phyloP scores from a whole-genome alignment of 345 rosid species.

The Dimocarpus longan region DNA sequence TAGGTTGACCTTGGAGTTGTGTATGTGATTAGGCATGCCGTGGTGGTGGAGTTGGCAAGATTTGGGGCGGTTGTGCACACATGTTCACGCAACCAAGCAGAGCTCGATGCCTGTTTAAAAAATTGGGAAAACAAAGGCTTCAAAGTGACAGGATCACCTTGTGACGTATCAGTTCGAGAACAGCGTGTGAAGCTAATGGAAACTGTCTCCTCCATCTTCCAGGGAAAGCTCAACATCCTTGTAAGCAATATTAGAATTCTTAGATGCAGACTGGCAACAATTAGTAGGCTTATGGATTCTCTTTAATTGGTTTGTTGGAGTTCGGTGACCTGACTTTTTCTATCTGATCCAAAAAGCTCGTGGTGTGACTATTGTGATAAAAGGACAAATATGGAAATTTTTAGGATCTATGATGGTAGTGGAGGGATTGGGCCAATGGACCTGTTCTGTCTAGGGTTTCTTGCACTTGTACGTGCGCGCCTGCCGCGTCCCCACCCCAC shows the following conservation, averaged over 20 bases:
- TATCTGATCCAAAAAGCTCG: too few species aligned
- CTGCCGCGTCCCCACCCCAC: too few species aligned
- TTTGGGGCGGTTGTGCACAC: conserved; percentile 1
- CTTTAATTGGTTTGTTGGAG: not conserved
- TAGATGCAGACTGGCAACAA: too few species aligned
- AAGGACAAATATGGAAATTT: too few species aligned
- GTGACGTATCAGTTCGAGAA: conserved; percentile 5
- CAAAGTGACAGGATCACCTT: conserved; percentile 23
- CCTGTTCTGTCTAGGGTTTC: too few species aligned
- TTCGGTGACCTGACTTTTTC: too few species aligned
- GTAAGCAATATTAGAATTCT: conserved; percentile 9
- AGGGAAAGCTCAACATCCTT: conserved; percentile 33
- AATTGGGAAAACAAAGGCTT: conserved; percentile 32
- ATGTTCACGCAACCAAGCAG: conserved; percentile 8
- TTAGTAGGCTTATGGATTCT: too few species aligned
- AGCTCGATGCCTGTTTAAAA: not conserved
- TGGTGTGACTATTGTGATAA: too few species aligned
- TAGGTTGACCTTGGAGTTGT: not conserved
- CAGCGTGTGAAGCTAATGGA: conserved; percentile 29
- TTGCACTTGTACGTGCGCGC: too few species aligned
- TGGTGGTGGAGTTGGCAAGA: conserved; percentile 17
- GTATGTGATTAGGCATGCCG: not conserved
- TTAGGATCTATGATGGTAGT: too few species aligned
- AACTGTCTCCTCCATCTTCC: conserved; percentile 19
- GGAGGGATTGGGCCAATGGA: too few species aligned